Conservation (phyloP, 2,329 filamentous ascomycete species). For the Monosporascus ibericus region DNA sequence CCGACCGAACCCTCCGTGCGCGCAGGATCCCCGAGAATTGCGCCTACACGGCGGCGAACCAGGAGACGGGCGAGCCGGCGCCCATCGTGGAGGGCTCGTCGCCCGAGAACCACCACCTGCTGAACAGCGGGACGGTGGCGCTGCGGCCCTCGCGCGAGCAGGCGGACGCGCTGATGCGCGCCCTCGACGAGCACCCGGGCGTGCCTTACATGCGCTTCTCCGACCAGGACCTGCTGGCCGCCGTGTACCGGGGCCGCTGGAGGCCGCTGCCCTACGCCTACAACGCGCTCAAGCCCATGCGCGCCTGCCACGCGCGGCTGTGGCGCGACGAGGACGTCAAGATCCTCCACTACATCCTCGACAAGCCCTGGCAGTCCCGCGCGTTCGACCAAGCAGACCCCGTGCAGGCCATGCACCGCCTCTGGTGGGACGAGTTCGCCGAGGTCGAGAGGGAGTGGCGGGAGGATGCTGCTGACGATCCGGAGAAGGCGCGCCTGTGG, state of each 20-base stretch:
- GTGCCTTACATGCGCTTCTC: conserved; percentile 25
- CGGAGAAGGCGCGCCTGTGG: conserved; percentile 22
- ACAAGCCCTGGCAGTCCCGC: conserved; percentile 25
- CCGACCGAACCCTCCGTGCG: too few species aligned
- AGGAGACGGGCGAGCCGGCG: conserved; percentile 19
- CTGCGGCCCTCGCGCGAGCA: conserved; percentile 22
- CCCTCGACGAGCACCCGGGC: conserved; percentile 25
- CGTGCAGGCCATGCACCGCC: conserved; percentile 24
- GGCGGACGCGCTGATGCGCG: conserved; percentile 23
- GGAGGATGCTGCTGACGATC: conserved; percentile 10
- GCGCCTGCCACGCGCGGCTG: conserved; percentile 18
- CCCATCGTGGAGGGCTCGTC: conserved; percentile 17
- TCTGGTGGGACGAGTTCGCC: conserved; percentile 27
- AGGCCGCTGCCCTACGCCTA: conserved; percentile 23
- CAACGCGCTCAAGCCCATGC: conserved; percentile 26
- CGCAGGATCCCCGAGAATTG: conserved; percentile 24
- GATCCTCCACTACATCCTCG: conserved; percentile 24
- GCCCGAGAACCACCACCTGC: conserved; percentile 27
- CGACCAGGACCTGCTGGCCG: conserved; percentile 25
- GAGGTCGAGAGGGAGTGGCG: conserved; percentile 23
- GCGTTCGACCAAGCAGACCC: conserved; percentile 15
- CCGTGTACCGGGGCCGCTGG: conserved; percentile 21
- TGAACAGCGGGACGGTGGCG: conserved; percentile 29
- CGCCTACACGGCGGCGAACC: conserved; percentile 25
- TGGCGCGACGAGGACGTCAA: conserved; percentile 22